phyloP scores from a whole-genome alignment of 1,139 yeast genomes.

The Saccharomyces pastorianus region DNA sequence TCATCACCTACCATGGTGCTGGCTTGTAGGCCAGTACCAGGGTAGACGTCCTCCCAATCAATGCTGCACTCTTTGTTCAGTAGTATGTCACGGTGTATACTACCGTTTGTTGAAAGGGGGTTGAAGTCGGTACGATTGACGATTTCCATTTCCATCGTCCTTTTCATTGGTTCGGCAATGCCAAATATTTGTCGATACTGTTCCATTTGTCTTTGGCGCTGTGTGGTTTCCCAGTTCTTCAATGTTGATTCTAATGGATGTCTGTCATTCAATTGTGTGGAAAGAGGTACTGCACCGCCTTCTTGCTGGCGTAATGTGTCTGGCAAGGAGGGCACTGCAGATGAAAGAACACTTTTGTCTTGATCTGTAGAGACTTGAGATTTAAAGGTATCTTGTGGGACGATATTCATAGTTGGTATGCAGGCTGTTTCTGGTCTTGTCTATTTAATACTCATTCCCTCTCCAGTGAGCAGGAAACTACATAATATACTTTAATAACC shows the following conservation, averaged over 20 bases:
- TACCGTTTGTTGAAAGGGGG: slow-evolving; percentile 44
- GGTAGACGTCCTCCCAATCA: slow-evolving; percentile 92
- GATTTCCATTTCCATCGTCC: slow-evolving; percentile 75
- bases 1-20: slow-evolving; percentile 33
- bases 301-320: slow-evolving; percentile 30
- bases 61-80: slow-evolving; percentile 64
- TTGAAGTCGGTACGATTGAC: slow-evolving; percentile 66
- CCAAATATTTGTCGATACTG: slow-evolving; percentile 73
- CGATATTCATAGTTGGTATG: slow-evolving; percentile 22
- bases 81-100: slow-evolving; percentile 68
- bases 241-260: slow-evolving; percentile 83
- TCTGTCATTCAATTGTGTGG: slow-evolving; percentile 67
- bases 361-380: slow-evolving; percentile 22
- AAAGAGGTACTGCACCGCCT: slow-evolving; percentile 35
- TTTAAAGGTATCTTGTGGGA: slow-evolving; percentile 21
- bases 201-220: slow-evolving; percentile 62
- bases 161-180: slow-evolving; percentile 75
- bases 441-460: background rate
- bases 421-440: background rate
- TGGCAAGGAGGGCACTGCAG: slow-evolving; percentile 29
- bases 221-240: slow-evolving; percentile 72
- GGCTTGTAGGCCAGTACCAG: slow-evolving; percentile 28
- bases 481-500: background rate
- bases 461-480: background rate
- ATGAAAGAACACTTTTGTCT: slow-evolving; percentile 8